Conservation (phyloP, 352 stramenopile species). For the Peronospora belbahrii region DNA sequence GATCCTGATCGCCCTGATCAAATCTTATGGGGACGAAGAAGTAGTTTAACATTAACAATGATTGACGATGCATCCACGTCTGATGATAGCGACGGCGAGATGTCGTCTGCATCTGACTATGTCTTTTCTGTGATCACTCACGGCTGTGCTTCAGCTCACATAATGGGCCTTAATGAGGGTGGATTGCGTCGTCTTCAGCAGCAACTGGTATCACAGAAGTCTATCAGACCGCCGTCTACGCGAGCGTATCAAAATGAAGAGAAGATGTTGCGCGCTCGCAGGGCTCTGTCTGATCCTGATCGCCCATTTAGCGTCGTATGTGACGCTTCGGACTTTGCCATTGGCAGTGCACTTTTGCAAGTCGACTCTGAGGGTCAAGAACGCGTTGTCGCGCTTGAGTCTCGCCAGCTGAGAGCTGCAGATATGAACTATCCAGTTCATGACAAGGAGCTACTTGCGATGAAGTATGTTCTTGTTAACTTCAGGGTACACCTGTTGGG, state of each 20-base stretch:
- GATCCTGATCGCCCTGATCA: no score
- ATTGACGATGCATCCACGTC: constrained; percentile 24
- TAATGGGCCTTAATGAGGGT: constrained; percentile 79
- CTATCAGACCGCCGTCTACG: constrained; percentile 40
- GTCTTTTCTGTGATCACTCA: constrained; percentile 75
- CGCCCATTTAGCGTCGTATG: no score
- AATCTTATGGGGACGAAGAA: constrained; percentile 15
- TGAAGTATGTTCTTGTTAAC: no score
- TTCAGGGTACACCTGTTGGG: no score
- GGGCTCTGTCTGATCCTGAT: no score
- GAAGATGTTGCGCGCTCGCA: constrained; percentile 77
- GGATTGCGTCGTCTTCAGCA: constrained; percentile 56
- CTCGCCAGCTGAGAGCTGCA: no score
- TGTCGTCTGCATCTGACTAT: constrained; percentile 29
- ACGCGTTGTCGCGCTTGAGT: no score
- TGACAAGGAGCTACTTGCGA: no score
- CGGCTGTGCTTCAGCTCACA: constrained; percentile 69
- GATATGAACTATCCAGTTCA: no score
- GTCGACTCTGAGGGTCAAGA: no score
- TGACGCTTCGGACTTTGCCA: no score
- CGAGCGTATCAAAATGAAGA: constrained; percentile 67
- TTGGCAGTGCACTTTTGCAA: no score
- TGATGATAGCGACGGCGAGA: constrained; percentile 35
- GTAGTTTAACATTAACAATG: constrained; percentile 23
- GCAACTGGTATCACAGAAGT: constrained; percentile 31